Evolutionary conservation across 2,329 filamentous ascomycete genomes (phyloP), one percentile per base, ranked within the genome.

Genomic region (Pseudonectria buxi): DNA sequence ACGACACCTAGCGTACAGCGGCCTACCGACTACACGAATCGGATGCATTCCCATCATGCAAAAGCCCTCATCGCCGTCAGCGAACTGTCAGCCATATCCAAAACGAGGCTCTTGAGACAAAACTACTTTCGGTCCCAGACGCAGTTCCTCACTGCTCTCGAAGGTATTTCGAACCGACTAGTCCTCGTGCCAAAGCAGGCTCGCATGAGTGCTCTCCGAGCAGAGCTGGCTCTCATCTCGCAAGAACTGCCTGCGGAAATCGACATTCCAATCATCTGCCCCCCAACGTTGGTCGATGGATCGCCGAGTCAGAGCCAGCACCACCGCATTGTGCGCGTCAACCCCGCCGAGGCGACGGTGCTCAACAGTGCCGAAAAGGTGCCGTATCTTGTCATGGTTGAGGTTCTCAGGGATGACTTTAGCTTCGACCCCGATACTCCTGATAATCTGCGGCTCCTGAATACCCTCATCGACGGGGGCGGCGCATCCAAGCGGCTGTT

Each of bases 331-430:
- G 85, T 92, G 30, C 76, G 86, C 26, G 70, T 92, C 32, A 92
- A 89, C 52, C 86, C 86, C 6, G 83, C 84, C 2, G 86, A 92
- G 59, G 81, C 86, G 6, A 90, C 86, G 1, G 86, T 89, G 36
- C 64, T 92, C 33, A 92, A 92, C 59, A 92, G 86, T 56, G 86
- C 86, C 4, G 85, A 92, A 57, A 84, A 88, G 55, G 86, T 92
- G 29, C 86, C 86, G 1, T 92, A 88, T 59, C 62, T 92, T 32
- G 70, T 92, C 18, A 89, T 92, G 84, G 77, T 90, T 3, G 86
- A 92, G 55, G 80, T 92, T 14, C 63, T 92, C 31, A 70, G 81
- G 15, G 85, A 90, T 46, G 86, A 92, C 51, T 90, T 92, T 53
- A 81, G 81, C 24, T 92, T 92, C 50, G 81, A 90, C 48, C 83